phyloP scores from a whole-genome alignment of 2,329 filamentous ascomycete genomes.

The Pezicula rhizophila region DNA sequence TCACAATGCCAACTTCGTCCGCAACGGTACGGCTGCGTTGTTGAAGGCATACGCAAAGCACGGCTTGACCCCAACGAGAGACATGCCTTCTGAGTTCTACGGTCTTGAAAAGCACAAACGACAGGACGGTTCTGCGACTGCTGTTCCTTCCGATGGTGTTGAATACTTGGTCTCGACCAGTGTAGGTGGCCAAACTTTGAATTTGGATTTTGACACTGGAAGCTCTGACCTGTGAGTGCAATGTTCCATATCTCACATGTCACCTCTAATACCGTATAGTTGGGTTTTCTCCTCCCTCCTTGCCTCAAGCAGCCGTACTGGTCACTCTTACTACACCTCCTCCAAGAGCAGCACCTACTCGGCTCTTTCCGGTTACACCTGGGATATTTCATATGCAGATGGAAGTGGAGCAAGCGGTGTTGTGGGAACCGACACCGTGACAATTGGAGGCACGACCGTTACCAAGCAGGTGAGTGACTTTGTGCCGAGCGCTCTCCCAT shows the following conservation, averaged over 20 bases:
- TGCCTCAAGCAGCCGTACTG: conserved; percentile 7
- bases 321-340: conserved; percentile 18
- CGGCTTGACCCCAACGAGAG: conserved; percentile 20
- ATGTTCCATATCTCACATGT: neutral
- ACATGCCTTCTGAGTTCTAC: conserved; percentile 17
- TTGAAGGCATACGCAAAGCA: conserved; percentile 27
- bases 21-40: conserved; percentile 26
- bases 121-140: conserved; percentile 22
- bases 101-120: conserved; percentile 23
- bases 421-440: conserved; percentile 28
- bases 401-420: conserved; percentile 27
- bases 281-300: conserved; percentile 27
- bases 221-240: conserved; percentile 25
- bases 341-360: conserved; percentile 21
- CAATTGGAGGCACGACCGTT: conserved; percentile 25
- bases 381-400: conserved; percentile 29
- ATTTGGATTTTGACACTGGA: conserved; percentile 27
- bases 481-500: too few species aligned
- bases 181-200: conserved; percentile 23
- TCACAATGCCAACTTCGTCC: conserved; percentile 19
- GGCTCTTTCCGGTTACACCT: conserved; percentile 18
- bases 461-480: conserved; percentile 10
- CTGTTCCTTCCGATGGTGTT: conserved; percentile 13
- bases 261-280: conserved; percentile 5
- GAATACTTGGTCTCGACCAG: conserved; percentile 22